Base-by-base conservation (phyloP, 257 asterid species). In the Prunella vulgaris region DNA sequence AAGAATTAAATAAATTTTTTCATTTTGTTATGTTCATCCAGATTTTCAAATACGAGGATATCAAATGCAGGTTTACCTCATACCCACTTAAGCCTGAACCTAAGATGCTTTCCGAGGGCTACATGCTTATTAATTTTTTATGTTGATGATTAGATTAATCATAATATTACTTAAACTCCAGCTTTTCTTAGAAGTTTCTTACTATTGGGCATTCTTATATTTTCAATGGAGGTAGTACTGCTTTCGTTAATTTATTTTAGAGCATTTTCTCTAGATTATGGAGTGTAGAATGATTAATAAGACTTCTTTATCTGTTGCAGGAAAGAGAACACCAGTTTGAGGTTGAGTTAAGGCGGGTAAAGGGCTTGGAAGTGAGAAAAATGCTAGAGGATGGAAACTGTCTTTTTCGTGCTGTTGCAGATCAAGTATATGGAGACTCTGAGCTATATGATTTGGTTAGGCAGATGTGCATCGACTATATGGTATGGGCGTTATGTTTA, bases 381-480 rank as follows among this genome's bases (percentile, higher is more conserved):
- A 94, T 94, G 99, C 66, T 85, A 28, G 97, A 88, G 82, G 99
- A 94, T 63, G 99, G 99, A 49, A 94, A 94, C 82, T 94, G 99
- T 73, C 96, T 94, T 65, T 94, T 94, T 59, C 96, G 99, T 73
- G 98, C 99, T 75, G 99, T 94, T 83, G 98, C 97, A 22, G 96
- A 94, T 83, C 98, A 87, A 88, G 99, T 94, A 46, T 92, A 94
- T 85, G 99, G 99, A 18, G 99, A 94, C 78, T 89, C 98, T 67
- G 97, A 92, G 68, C 65, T 68, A 60, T 89, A 83, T 80, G 96
- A 88, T 84, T 77, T 84, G 94, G 96, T 83, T 76, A 89, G 99
- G 84, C 99, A 94, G 89, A 84, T 94, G 97, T 94, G 96, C 92
- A 89, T 94, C 53, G 99, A 94, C 77, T 94, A 94, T 83, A 89